Conservation (phyloP, 2,329 filamentous ascomycete genomes). For the Talaromyces sp. region DNA sequence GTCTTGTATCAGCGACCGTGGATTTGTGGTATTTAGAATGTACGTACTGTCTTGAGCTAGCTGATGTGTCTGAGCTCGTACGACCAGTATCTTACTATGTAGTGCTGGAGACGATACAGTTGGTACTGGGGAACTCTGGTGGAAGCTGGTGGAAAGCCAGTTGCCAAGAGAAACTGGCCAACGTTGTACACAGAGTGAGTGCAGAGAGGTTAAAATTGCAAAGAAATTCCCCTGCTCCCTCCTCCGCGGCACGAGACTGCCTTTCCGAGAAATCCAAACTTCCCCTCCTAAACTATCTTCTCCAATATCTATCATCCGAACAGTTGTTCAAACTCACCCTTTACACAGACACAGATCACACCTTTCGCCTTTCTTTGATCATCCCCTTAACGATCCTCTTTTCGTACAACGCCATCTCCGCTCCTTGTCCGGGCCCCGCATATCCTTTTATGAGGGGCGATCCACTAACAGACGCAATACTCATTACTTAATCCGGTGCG, state of each 20-base stretch:
- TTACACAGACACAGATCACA: neutral
- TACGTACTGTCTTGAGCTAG: neutral
- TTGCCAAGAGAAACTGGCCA: neutral
- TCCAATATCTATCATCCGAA: neutral
- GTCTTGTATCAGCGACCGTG: neutral
- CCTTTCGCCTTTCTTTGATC: neutral
- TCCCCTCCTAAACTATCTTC: neutral
- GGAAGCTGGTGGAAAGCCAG: neutral
- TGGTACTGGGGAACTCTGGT: neutral
- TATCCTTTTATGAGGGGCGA: constrained; percentile 11
- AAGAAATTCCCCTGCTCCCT: neutral
- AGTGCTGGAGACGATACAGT: neutral
- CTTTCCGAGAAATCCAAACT: neutral
- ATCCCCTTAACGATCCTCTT: neutral
- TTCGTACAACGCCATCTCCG: constrained; percentile 1
- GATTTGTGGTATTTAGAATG: neutral
- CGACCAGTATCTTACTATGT: neutral
- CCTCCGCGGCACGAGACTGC: neutral
- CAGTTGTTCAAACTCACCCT: neutral
- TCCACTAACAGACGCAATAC: constrained; percentile 2
- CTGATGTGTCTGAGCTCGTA: neutral
- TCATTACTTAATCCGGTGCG: constrained; percentile 17
- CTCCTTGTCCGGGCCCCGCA: constrained; percentile 10
- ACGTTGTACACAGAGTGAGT: neutral
- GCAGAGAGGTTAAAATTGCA: neutral